Conservation (phyloP, 805 yeast genomes). For the Suhomyces kilbournensis region DNA sequence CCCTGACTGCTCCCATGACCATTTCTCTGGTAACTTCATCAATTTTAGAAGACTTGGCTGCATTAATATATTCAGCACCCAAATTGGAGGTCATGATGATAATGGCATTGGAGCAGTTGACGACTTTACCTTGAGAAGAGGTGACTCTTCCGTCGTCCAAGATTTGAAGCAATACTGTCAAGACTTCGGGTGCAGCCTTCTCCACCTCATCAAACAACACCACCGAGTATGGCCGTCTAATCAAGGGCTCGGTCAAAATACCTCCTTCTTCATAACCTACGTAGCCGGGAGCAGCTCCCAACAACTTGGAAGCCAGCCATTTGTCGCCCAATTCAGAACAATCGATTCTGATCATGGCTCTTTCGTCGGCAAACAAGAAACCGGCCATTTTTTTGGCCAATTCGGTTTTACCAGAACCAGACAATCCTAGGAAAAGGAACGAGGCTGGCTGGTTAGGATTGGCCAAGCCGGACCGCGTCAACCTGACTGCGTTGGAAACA, state of each 20-base stretch:
- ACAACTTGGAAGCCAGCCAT: slow-evolving; percentile 88
- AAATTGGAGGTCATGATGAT: slow-evolving; percentile 96
- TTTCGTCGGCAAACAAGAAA: slow-evolving; percentile 92
- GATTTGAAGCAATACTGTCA: slow-evolving; percentile 87
- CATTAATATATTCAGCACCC: slow-evolving; percentile 87
- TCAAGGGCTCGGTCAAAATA: slow-evolving; percentile 84
- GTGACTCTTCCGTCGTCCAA: slow-evolving; percentile 96
- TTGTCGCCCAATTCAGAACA: slow-evolving; percentile 96
- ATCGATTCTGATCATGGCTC: slow-evolving; percentile 95
- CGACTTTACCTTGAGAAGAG: slow-evolving; percentile 88
- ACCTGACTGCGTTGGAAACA: slow-evolving; percentile 90
- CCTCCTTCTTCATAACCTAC: slow-evolving; percentile 99
- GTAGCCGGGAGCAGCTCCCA: slow-evolving; percentile 95
- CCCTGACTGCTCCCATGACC: slow-evolving; percentile 80
- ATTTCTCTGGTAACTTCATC: slow-evolving; percentile 65
- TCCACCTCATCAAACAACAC: slow-evolving; percentile 95
- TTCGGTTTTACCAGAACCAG: slow-evolving; percentile 98
- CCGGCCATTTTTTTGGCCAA: slow-evolving; percentile 96
- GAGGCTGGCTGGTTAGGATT: slow-evolving; percentile 97
- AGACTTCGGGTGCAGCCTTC: slow-evolving; percentile 97
- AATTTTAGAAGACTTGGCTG: slow-evolving; percentile 61
- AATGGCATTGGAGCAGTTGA: slow-evolving; percentile 89
- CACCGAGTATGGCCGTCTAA: slow-evolving; percentile 94
- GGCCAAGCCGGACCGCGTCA: slow-evolving; percentile 90
- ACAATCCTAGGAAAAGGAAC: slow-evolving; percentile 88